phyloP scores from a whole-genome alignment of 2,329 filamentous ascomycete species.

The Aspergillus versicolor region DNA sequence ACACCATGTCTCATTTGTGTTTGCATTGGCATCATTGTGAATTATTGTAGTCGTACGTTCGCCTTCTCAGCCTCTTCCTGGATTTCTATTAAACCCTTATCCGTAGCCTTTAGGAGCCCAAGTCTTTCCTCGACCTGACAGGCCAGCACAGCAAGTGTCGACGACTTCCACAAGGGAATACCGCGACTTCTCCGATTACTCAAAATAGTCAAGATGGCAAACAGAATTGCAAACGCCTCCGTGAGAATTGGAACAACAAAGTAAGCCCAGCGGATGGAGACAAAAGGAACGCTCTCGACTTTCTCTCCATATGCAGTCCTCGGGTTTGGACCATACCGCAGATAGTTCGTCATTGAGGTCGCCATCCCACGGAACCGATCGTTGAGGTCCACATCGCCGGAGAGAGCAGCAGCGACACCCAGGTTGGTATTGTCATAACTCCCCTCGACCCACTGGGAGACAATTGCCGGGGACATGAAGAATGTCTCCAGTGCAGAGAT shows the following conservation, averaged over 20 bases:
- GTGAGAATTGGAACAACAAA: slow-evolving; percentile 12
- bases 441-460: not conserved
- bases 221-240: slow-evolving; percentile 12
- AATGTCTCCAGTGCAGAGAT: slow-evolving; percentile 4
- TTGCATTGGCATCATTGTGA: no score
- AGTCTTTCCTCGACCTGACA: slow-evolving; percentile 12
- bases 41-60: slow-evolving; percentile 8
- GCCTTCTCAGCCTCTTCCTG: slow-evolving; percentile 8
- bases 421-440: slow-evolving; percentile 8
- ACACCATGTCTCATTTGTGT: no score
- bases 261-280: slow-evolving; percentile 17
- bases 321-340: slow-evolving; percentile 15
- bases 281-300: slow-evolving; percentile 9
- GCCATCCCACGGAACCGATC: slow-evolving; percentile 16
- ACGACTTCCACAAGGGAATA: slow-evolving; percentile 19
- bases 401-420: slow-evolving; percentile 11
- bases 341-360: slow-evolving; percentile 14
- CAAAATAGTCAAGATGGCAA: slow-evolving; percentile 15
- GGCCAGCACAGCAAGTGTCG: slow-evolving; percentile 18
- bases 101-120: slow-evolving; percentile 9
- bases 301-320: slow-evolving; percentile 9
- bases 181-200: slow-evolving; percentile 13
- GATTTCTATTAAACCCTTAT: slow-evolving; percentile 8
- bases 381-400: slow-evolving; percentile 6
- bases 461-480: slow-evolving; percentile 12